phyloP scores from a whole-genome alignment of 1,139 yeast species.

The Taphrina betulina region DNA sequence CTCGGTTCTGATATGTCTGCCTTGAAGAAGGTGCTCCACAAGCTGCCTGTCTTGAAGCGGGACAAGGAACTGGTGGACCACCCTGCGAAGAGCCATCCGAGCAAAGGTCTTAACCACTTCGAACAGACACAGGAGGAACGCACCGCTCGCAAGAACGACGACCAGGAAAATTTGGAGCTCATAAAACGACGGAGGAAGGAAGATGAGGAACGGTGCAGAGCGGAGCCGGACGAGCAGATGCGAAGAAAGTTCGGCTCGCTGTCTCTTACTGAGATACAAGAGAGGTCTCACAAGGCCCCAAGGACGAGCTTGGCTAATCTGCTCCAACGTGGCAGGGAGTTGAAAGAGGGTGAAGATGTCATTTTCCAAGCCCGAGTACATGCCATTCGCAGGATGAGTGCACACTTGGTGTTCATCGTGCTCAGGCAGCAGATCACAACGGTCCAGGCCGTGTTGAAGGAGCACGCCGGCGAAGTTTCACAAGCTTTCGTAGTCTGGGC shows the following conservation, averaged over 20 bases:
- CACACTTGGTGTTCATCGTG: conserved; percentile 9
- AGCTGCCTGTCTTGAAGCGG: neutral
- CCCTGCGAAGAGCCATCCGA: neutral
- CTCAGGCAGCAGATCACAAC: conserved; percentile 8
- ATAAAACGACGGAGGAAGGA: neutral
- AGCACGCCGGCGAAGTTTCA: neutral
- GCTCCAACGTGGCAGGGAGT: neutral
- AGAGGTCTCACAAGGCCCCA: neutral
- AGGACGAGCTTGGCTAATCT: neutral
- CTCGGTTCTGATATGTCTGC: neutral
- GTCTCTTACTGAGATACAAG: neutral
- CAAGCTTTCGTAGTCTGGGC: conserved; percentile 97
- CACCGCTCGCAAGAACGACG: neutral
- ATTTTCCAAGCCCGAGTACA: conserved; percentile 6
- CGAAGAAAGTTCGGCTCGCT: conserved; percentile 7
- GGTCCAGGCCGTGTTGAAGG: conserved; percentile 11
- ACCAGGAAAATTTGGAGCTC: neutral
- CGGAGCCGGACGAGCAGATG: neutral
- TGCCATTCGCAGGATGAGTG: neutral
- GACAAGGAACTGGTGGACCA: conserved; percentile 1
- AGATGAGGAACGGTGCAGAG: neutral
- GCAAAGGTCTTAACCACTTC: neutral
- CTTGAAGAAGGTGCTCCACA: neutral
- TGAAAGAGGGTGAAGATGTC: neutral
- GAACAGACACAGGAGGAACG: neutral